Evolutionary conservation across 1,139 yeast genomes (phyloP), one percentile per base, ranked within the genome.

Genomic region (Nakaseomyces kungkrabaensis): DNA sequence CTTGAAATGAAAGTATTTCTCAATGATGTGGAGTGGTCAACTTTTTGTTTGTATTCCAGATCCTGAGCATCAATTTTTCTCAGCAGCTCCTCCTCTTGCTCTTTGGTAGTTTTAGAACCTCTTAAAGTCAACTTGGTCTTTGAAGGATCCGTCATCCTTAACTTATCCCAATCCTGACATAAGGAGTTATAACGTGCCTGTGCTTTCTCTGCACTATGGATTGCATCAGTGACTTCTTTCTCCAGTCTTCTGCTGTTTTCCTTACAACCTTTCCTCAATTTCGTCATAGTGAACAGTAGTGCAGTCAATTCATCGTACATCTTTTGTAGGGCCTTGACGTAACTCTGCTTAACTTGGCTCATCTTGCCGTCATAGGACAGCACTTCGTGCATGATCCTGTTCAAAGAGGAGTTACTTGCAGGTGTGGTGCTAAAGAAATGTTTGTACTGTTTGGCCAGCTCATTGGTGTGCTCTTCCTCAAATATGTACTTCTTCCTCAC

Each of bases 41-140:
- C 96, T 60, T 79, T 85, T 61, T 78, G 79, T 62, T 82, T 82
- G 69, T 87, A 92, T 55, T 92, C 98, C 51, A 78, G 77, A 63
- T 92, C 97, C 0, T 97, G 94, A 47, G 73, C 68, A 57, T 85
- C 89, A 41, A 92, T 88, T 64, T 92, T 89, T 50, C 83, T 70
- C 55, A 79, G 82, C 31, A 90, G 72, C 48, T 90, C 97, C 62
- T 90, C 97, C 63, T 92, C 97, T 66, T 89, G 96, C 68, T 90
- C 97, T 49, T 85, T 85, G 1, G 82, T 79, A 0, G 95, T 81
- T 58, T 82, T 84, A 50, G 87, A 81, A 45, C 82, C 80, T 62
- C 85, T 85, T 56, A 86, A 72, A 33, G 90, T 83, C 59, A 92
- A 82, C 63, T 87, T 88, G 50, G 77, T 76, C 66, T 85, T 87